Evolutionary conservation across 2,329 filamentous ascomycete genomes (phyloP).

Genomic region (Didymella arachidicola): DNA sequence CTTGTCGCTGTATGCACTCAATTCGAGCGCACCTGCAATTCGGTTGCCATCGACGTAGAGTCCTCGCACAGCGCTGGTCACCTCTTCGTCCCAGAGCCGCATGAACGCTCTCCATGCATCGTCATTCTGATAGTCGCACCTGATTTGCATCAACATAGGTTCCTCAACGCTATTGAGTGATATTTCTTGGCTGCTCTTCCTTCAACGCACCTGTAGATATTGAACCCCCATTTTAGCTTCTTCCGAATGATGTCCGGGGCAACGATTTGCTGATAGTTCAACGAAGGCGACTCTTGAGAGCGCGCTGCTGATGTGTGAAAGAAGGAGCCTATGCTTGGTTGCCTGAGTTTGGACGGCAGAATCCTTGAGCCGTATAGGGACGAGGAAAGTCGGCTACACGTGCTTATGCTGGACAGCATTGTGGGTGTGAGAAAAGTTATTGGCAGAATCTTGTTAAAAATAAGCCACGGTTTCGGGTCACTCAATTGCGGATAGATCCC

Average conservation of each 20-base stretch:
- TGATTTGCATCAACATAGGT: no score
- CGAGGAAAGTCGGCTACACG: not conserved
- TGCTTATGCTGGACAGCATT: not conserved
- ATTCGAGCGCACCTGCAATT: constrained; percentile 5
- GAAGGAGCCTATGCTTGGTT: not conserved
- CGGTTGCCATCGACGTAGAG: constrained; percentile 7
- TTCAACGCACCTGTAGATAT: not conserved
- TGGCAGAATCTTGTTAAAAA: not conserved
- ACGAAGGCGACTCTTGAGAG: not conserved
- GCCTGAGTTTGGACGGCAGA: not conserved
- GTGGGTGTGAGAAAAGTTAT: not conserved
- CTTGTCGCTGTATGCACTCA: constrained; percentile 5
- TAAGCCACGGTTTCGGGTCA: not conserved
- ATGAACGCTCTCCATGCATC: constrained; percentile 7
- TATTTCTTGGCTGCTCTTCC: no score
- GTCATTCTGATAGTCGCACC: not conserved
- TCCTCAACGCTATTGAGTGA: no score
- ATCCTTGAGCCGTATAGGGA: not conserved
- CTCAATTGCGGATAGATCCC: not conserved
- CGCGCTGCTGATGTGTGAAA: not conserved
- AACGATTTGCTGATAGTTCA: not conserved
- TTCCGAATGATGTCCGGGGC: constrained; percentile 5
- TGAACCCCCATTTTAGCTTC: constrained; percentile 3
- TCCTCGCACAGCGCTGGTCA: not conserved
- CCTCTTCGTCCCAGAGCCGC: constrained; percentile 2